Conservation (phyloP, 371 early-diverging fungal genomes). For the Parasitella parasitica region DNA sequence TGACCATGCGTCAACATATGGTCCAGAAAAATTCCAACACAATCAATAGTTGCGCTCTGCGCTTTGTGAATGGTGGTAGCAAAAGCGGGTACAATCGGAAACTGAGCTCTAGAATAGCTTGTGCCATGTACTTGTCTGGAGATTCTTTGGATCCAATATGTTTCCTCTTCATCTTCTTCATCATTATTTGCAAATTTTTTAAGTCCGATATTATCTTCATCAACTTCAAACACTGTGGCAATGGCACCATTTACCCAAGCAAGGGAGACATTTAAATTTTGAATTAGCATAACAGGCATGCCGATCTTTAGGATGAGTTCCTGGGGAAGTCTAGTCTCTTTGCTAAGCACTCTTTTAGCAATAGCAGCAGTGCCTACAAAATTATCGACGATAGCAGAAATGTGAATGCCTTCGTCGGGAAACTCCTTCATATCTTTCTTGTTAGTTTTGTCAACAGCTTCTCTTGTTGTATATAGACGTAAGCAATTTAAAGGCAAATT, state of each 20-base stretch:
- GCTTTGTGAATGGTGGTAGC: not conserved
- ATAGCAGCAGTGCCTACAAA: not conserved
- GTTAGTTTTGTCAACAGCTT: not conserved
- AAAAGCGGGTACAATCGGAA: constrained; percentile 1
- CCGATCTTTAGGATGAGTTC: not conserved
- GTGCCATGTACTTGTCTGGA: not conserved
- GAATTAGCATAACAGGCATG: not conserved
- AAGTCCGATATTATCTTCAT: constrained; percentile 5
- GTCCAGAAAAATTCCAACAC: not conserved
- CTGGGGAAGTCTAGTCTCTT: not conserved
- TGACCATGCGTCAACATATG: constrained; percentile 12
- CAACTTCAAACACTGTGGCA: not conserved
- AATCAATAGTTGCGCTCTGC: not conserved
- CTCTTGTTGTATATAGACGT: not conserved
- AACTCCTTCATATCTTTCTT: not conserved
- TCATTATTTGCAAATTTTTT: not conserved
- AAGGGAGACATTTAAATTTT: not conserved
- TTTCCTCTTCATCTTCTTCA: not conserved
- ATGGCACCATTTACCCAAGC: constrained; percentile 4
- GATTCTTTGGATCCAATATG: no score
- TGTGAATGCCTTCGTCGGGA: not conserved
- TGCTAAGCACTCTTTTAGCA: no score
- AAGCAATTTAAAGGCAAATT: not conserved
- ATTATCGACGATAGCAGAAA: not conserved
- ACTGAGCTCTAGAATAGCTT: not conserved